A percentile compares a stretch with the other conserved stretches of the same genome.
phyloP scores from a whole-genome alignment of 2,329 filamentous ascomycete genomes.

The Elsinoe ampelina region DNA sequence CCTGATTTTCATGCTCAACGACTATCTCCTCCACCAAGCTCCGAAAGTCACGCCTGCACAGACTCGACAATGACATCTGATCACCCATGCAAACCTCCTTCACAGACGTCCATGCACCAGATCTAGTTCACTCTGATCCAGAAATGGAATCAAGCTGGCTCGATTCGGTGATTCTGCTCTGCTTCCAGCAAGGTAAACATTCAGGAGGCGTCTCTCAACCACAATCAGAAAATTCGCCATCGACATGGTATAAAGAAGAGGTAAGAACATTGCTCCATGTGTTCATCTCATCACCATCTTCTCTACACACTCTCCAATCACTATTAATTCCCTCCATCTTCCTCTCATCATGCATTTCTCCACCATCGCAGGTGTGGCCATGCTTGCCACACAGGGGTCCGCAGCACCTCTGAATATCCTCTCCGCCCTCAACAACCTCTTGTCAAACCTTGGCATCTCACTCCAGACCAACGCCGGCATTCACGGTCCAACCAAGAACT shows the following conservation, averaged over 20 bases:
- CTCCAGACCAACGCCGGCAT: conserved; percentile 13
- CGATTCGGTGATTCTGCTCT: not conserved
- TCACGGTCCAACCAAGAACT: conserved; percentile 12
- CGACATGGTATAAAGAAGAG: not conserved
- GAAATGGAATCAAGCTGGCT: not conserved
- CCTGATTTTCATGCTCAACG: not conserved
- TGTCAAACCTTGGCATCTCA: conserved; percentile 13
- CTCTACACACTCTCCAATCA: not conserved
- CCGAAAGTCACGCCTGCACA: not conserved
- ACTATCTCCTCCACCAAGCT: not conserved
- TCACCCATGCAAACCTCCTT: not conserved
- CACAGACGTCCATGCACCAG: not conserved
- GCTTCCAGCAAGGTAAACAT: not conserved
- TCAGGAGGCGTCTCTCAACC: not conserved
- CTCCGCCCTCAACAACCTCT: conserved; percentile 8
- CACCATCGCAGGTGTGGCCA: not conserved
- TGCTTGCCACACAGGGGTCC: not conserved
- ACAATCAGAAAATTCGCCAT: not conserved
- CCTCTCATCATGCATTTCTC: not conserved
- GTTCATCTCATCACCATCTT: not conserved
- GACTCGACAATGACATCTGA: not conserved
- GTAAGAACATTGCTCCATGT: not conserved
- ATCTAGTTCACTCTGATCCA: not conserved
- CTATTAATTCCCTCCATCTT: not conserved
- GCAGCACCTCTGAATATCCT: not conserved